These are phyloP conservation scores for Plectosphaerella sp. DNA, from an alignment of 2,329 filamentous ascomycete genomes.

Conservation along the genomic window DNA sequence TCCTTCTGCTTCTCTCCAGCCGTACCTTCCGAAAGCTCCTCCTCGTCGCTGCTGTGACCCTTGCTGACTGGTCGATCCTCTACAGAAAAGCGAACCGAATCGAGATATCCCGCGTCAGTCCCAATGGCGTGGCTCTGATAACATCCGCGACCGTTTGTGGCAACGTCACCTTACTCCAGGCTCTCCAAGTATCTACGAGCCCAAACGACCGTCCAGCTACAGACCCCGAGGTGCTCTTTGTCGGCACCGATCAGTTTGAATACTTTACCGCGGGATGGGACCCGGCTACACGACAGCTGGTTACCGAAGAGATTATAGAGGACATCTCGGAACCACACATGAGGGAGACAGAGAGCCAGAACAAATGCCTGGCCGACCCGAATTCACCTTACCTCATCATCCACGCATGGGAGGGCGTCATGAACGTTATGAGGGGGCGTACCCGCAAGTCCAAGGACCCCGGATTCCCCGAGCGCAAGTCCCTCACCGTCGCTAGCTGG, in stretches of 20 bases:
- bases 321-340: constrained; percentile 56
- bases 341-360: constrained; percentile 77
- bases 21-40: neutral
- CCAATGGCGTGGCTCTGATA: constrained; percentile 60
- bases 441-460: constrained; percentile 34
- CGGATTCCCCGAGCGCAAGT: too few relatives aligned
- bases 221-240: constrained; percentile 78
- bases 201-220: constrained; percentile 38
- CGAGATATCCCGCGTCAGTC: constrained; percentile 71
- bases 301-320: constrained; percentile 45
- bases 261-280: constrained; percentile 93
- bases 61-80: constrained; percentile 20
- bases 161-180: constrained; percentile 79
- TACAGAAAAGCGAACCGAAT: constrained; percentile 76
- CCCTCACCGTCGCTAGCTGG: constrained; percentile 19
- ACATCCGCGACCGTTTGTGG: constrained; percentile 75
- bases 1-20: too few relatives aligned
- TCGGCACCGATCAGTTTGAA: constrained; percentile 83
- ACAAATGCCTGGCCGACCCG: constrained; percentile 80
- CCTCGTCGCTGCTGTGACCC: neutral
- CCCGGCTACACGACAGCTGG: constrained; percentile 41
- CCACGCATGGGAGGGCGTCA: constrained; percentile 56
- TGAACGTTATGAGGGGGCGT: constrained; percentile 50
- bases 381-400: constrained; percentile 58
- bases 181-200: constrained; percentile 37